phyloP scores from a whole-genome alignment of 148 eudicot genomes.

The Nyssa sinensis region DNA sequence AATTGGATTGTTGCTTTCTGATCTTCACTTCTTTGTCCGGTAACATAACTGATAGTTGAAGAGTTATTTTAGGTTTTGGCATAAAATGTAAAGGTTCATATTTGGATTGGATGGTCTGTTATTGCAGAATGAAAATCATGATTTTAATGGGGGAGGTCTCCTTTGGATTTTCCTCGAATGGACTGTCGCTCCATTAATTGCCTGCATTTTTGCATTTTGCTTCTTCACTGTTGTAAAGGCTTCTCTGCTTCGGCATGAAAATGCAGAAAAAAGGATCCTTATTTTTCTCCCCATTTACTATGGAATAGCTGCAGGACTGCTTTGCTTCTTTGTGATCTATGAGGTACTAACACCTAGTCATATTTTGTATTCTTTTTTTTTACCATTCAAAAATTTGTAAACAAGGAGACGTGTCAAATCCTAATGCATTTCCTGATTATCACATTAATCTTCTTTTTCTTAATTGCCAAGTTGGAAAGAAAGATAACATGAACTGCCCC shows the following conservation, averaged over 20 bases:
- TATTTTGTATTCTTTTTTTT: background rate
- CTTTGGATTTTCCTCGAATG: slow-evolving; percentile 8
- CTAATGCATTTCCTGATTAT: background rate
- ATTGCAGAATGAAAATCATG: slow-evolving; percentile 10
- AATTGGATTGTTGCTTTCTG: too few relatives aligned
- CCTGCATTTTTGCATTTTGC: background rate
- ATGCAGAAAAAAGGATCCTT: background rate
- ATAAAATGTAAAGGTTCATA: background rate
- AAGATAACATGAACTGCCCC: too few relatives aligned
- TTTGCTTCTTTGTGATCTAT: slow-evolving; percentile 1
- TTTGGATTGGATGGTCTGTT: background rate
- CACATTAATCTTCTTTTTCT: too few relatives aligned
- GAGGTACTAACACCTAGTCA: background rate
- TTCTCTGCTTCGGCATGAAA: background rate
- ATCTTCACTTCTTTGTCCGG: too few relatives aligned
- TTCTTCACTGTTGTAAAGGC: background rate
- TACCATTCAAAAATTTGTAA: background rate
- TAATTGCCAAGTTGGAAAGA: too few relatives aligned
- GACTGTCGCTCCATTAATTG: background rate
- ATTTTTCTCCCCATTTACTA: background rate
- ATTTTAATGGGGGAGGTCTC: slow-evolving; percentile 1
- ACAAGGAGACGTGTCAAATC: background rate
- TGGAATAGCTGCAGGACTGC: slow-evolving; percentile 7
- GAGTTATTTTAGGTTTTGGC: background rate
- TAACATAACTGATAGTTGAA: too few relatives aligned